These are phyloP conservation scores for Metarhizium humberi DNA, from an alignment of 2,329 filamentous ascomycete species.

Conservation along the genomic window DNA sequence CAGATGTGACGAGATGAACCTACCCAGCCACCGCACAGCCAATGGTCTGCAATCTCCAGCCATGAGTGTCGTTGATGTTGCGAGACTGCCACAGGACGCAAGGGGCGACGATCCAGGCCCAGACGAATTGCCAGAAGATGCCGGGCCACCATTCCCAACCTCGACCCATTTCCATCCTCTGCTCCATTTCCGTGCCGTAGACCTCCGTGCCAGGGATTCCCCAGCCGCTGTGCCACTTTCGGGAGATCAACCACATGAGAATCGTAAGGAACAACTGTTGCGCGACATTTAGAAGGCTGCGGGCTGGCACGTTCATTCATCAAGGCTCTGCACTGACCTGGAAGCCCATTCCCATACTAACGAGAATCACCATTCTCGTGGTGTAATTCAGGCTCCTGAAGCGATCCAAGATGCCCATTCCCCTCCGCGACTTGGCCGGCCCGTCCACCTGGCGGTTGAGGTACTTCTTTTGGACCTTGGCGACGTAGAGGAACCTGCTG, in stretches of 20 bases:
- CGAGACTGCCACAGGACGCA: slow-evolving; percentile 50
- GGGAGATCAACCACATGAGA: slow-evolving; percentile 50
- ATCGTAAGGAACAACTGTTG: slow-evolving; percentile 46
- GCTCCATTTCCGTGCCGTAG: slow-evolving; percentile 34
- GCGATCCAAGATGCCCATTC: slow-evolving; percentile 15
- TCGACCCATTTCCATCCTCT: slow-evolving; percentile 30
- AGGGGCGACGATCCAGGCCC: slow-evolving; percentile 48
- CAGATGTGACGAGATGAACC: slow-evolving; percentile 5
- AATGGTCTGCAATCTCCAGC: slow-evolving; percentile 57
- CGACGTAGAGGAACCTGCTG: slow-evolving; percentile 47
- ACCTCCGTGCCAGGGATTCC: slow-evolving; percentile 53
- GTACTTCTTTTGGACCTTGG: slow-evolving; percentile 36
- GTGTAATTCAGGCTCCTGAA: slow-evolving; percentile 30
- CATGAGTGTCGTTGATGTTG: slow-evolving; percentile 51
- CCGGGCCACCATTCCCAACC: slow-evolving; percentile 61
- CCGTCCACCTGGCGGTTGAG: background rate
- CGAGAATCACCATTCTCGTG: slow-evolving; percentile 34
- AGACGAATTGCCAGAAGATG: slow-evolving; percentile 50
- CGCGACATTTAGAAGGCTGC: background rate
- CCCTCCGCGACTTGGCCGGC: slow-evolving; percentile 9
- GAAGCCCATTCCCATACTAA: slow-evolving; percentile 43
- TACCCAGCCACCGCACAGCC: slow-evolving; percentile 34
- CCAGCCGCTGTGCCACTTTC: slow-evolving; percentile 51
- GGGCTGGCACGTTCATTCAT: background rate
- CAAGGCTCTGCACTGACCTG: slow-evolving; percentile 33